These are phyloP conservation scores for Geotrichum macrosporum DNA, from an alignment of 1,139 yeast species.

Conservation along the genomic window DNA sequence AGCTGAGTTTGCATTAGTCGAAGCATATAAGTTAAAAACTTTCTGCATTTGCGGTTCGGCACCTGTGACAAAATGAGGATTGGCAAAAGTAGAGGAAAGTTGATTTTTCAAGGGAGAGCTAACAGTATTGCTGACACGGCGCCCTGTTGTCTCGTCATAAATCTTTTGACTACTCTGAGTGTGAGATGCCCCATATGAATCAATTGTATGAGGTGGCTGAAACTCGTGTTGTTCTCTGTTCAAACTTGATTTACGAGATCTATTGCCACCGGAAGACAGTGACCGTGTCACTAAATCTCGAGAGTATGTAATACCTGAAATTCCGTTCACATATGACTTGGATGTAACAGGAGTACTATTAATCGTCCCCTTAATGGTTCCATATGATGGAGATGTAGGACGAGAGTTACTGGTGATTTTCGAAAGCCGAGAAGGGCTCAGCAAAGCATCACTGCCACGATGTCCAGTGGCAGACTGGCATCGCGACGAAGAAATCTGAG, in stretches of 20 bases:
- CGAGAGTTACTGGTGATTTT: no score
- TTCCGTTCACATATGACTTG: no score
- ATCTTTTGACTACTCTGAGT: not conserved
- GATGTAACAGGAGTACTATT: constrained; percentile 2
- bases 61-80: constrained; percentile 7
- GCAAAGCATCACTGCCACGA: no score
- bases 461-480: constrained; percentile 16
- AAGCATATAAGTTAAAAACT: constrained; percentile 14
- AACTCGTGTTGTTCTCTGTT: constrained; percentile 1
- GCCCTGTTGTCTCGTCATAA: constrained; percentile 6
- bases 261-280: constrained; percentile 4
- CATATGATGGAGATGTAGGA: no score
- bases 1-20: not conserved
- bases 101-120: constrained; percentile 11
- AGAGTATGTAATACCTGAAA: constrained; percentile 3
- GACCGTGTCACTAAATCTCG: constrained; percentile 6
- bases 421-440: no score
- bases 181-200: not conserved
- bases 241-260: constrained; percentile 14
- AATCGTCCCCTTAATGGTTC: not conserved
- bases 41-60: constrained; percentile 11
- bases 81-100: not conserved
- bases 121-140: not conserved
- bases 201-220: not conserved
- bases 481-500: constrained; percentile 13